These are phyloP conservation scores for Chalara sp. DNA, from an alignment of 2,329 filamentous ascomycete genomes.

Conservation along the genomic window DNA sequence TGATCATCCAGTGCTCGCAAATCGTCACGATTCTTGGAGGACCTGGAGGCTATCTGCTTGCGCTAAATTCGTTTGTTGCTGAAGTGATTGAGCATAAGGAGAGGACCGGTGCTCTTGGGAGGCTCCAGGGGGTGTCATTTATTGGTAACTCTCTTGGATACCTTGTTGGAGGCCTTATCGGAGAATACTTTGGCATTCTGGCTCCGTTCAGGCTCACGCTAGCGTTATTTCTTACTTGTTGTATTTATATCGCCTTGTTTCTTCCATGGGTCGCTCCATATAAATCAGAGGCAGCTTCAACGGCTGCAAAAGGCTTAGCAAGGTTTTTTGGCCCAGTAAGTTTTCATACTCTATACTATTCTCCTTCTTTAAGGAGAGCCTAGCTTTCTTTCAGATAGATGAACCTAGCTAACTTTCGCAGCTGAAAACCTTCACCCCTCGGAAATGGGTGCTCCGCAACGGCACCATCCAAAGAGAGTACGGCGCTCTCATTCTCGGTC, in stretches of 20 bases:
- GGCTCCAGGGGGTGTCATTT: constrained; percentile 60
- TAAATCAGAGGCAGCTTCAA: constrained; percentile 27
- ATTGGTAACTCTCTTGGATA: constrained; percentile 59
- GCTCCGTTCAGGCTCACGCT: constrained; percentile 60
- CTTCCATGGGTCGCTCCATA: constrained; percentile 43
- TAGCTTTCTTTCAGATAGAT: too few relatives aligned
- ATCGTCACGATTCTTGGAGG: constrained; percentile 63
- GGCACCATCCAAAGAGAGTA: constrained; percentile 49
- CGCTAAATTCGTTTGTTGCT: constrained; percentile 61
- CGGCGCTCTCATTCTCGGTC: constrained; percentile 56
- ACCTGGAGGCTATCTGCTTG: constrained; percentile 61
- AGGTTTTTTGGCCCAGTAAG: constrained; percentile 51
- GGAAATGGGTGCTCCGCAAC: constrained; percentile 42
- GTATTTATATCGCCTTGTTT: constrained; percentile 32
- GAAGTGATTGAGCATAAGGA: constrained; percentile 54
- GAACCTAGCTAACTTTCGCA: too few relatives aligned
- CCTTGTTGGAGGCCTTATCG: constrained; percentile 57
- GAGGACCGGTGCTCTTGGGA: constrained; percentile 58
- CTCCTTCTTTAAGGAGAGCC: too few relatives aligned
- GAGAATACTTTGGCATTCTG: constrained; percentile 54
- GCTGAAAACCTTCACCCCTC: constrained; percentile 53
- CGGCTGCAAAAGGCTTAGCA: constrained; percentile 32
- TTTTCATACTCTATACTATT: too few relatives aligned
- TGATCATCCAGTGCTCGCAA: constrained; percentile 62
- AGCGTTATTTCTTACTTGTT: constrained; percentile 42